Base-by-base conservation (phyloP, 2,329 filamentous ascomycete species). In the Aspergillus thermomutatus region DNA sequence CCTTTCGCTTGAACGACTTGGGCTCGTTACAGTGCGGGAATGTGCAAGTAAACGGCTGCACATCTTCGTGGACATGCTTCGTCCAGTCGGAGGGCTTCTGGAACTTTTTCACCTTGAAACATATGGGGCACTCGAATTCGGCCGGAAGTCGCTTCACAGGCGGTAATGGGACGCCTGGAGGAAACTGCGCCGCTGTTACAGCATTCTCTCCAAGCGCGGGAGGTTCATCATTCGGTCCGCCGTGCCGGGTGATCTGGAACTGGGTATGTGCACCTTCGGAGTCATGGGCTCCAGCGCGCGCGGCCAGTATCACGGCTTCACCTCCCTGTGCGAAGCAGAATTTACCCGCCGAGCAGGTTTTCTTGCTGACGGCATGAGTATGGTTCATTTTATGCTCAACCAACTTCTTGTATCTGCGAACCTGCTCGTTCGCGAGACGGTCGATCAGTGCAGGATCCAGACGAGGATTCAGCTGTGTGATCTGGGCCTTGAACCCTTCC, bases 21-120 rank as follows among this genome's bases (percentile, higher is more conserved):
- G 90, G 87, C 49, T 96, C 91, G 8, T 84, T 83, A 69, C 92
- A 96, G 51, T 85, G 82, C 2, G 89, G 86, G 78, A 93, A 96
- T 0, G 92, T 96, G 74, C 92, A 97, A 3, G 91, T 95, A 65
- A 96, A 96, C 0, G 92, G 92, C 69, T 94, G 90, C 1, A 96
- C 86, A 70, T 97, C 92, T 74, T 96, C 92, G 65, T 96, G 91
- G 0, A 97, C 90, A 68, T 97, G 92, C 72, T 97, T 96, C 1
- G 92, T 96, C 92, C 92, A 97, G 73, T 97, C 92, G 0, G 92
- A 96, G 17, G 92, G 92, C 72, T 96, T 96, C 65, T 87, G 85
- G 65, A 94, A 92, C 66, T 87, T 91, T 79, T 94, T 96, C 52
- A 87, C 83, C 64, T 87, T 85, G 77, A 91, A 96, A 76, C 92